Base-by-base conservation (phyloP, 176 grass and related monocot species). In the Pharus latifolius region DNA sequence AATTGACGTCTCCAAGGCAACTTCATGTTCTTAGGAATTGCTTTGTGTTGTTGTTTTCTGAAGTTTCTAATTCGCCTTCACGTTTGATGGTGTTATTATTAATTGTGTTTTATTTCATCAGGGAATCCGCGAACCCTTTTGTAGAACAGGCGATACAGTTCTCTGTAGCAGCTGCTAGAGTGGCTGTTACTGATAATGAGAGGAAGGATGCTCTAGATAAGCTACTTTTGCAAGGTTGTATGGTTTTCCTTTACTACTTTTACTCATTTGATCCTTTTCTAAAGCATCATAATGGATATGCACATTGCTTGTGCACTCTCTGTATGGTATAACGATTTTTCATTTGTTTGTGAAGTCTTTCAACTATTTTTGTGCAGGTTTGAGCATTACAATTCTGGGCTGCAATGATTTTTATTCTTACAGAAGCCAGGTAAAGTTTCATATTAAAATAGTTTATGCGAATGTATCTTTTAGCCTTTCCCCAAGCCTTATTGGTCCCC, bases 361-460 rank as follows among this genome's bases (percentile, higher is more conserved):
- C 1, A 70, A 15, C 56, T 70, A n/a, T 65, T 2, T 37, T 72
- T n/a, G 30, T 88, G 57, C 60, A 91, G 90, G 90, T 66, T 56
- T 99, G 67, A 67, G 48, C 62, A 88, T 94, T 76, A 91, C 90
- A 19, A 94, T 99, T 71, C 69, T 94, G 65, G 90, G 95, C 24
- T 86, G 72, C 70, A 99, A 99, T 78, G 90, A 94, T 83, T 99
- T 99, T 72, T 99, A 99, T 68, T 99, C 95, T 17, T 99, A 91
- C 61, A 69, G 95, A 76, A 94, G 74, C 41, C 90, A 99, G 95
- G 95, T 99, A 76, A 17, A 68, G 0, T n/a, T 55, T 82, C 13
- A 53, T 67, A 59, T 65, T 56, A 12, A 60, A 53, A 63, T 29
- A 63, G 22, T 18, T 66, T 87, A 20, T 5, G 9, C 38, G 30